Base-by-base conservation (phyloP, 2,329 filamentous ascomycete species). In the Aspergillaceae sp. region DNA sequence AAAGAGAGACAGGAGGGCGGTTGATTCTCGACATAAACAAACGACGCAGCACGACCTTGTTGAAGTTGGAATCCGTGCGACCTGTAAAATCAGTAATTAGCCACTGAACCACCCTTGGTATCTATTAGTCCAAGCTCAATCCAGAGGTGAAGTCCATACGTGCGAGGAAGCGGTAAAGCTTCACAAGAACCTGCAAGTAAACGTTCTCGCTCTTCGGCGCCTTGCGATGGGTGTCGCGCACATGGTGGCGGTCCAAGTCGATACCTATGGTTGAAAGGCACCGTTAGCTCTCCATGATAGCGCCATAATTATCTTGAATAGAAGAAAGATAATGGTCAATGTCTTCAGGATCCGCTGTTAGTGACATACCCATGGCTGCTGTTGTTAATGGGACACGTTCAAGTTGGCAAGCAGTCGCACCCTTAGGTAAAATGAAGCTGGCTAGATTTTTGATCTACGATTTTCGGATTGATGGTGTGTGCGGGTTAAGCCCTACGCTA, bases 1-100 rank as follows among this genome's bases (percentile, higher is more conserved):
- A 96, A 66, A 98, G 80, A 52, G 90, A 96, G 67, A 98, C 84
- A 56, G 92, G 89, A 53, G 88, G 87, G 63, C 90, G 86, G 86
- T 97, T 97, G 77, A 94, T 95, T 76, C 90, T 88, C 73, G 89
- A 95, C 87, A 92, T 95, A 71, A 95, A 95, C 53, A 98, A 86
- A 68, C 92, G 87, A 73, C 91, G 89, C 66, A 98, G 87, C 69
- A 98, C 83, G 66, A 92, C 87, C 81, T 95, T 94, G 86, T 98
- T 98, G 87, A 98, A 98, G 77, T 81, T 82, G 58, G 88, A 82
- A 74, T 97, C 92, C 71, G 92, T 98, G 70, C 92, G 90, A 76
- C 89, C 87, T 94, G 63, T 45, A 26, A 19, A 29, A 46, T 46
- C 27, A 27, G 6, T 38, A 10, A 19, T 38, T 38, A 38, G 36